Evolutionary conservation across 192 early-diverging fungal genomes (phyloP).

Genomic region (Mortierella antarctica): DNA sequence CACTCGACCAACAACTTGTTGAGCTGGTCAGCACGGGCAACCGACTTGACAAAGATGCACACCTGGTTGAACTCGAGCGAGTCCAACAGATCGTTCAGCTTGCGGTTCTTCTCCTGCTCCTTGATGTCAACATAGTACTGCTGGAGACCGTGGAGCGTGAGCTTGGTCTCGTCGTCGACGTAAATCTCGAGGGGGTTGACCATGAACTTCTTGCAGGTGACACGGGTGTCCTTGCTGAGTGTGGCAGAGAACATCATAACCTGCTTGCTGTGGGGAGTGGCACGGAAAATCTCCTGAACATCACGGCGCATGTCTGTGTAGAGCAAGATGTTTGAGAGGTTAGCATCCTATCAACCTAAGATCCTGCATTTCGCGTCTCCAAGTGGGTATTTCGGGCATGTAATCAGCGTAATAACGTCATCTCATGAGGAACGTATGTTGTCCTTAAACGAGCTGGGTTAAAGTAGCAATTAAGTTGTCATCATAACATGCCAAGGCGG

Average conservation of each 20-base stretch:
- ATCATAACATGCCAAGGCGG: constrained; percentile 53
- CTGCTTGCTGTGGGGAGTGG: constrained; percentile 96
- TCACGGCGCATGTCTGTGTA: constrained; percentile 93
- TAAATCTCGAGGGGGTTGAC: constrained; percentile 96
- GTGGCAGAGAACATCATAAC: constrained; percentile 99
- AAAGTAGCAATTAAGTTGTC: constrained; percentile 64
- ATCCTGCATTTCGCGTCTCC: not conserved
- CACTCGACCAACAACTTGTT: constrained; percentile 88
- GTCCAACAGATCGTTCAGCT: constrained; percentile 93
- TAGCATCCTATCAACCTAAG: constrained; percentile 5
- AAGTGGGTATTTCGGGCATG: not conserved
- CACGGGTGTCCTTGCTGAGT: constrained; percentile 90
- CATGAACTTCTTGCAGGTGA: constrained; percentile 98
- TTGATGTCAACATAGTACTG: constrained; percentile 91
- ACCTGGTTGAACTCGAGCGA: constrained; percentile 98
- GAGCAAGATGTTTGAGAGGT: not conserved
- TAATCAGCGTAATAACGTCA: constrained; percentile 37
- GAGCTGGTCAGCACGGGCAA: constrained; percentile 86
- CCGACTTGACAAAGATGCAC: constrained; percentile 95
- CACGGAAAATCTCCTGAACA: constrained; percentile 95
- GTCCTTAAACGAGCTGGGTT: constrained; percentile 85
- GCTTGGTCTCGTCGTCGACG: constrained; percentile 97
- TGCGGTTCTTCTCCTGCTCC: constrained; percentile 92
- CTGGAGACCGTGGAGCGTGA: constrained; percentile 96
- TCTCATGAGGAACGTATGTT: constrained; percentile 56